phyloP scores from a whole-genome alignment of 495 filamentous ascomycete species.

The Xanthoparmelia taractica region DNA sequence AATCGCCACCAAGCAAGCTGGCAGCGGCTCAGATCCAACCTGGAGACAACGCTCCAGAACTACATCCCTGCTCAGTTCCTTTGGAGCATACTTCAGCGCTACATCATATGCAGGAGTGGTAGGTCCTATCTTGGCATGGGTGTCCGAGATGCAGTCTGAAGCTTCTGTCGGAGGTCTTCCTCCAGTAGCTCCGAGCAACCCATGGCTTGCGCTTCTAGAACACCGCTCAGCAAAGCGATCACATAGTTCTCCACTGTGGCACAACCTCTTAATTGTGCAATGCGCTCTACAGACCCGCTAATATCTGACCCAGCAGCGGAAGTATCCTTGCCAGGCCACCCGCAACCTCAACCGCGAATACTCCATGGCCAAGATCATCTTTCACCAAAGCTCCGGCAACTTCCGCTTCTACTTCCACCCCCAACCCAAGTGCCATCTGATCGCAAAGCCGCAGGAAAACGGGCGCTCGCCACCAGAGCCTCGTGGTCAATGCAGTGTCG shows the following conservation, averaged over 20 bases:
- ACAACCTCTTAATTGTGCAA: neutral
- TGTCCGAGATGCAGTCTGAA: neutral
- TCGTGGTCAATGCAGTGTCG: neutral
- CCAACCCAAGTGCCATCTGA: neutral
- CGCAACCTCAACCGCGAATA: neutral
- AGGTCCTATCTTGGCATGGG: neutral
- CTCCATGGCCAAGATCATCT: neutral
- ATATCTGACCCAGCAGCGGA: neutral
- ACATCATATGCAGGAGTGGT: neutral
- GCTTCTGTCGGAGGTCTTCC: neutral
- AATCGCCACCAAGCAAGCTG: neutral
- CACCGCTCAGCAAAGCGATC: neutral
- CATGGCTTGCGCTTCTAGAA: neutral
- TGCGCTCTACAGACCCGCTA: neutral
- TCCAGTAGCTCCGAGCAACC: neutral
- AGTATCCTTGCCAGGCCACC: neutral
- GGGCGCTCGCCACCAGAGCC: neutral
- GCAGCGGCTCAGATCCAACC: neutral
- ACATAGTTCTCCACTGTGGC: neutral
- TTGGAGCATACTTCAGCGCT: neutral
- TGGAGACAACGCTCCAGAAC: no score
- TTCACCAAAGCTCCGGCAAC: neutral
- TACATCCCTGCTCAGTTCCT: neutral
- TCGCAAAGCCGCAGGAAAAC: neutral
- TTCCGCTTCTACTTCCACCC: neutral